Conservation (phyloP, 2,329 filamentous ascomycete genomes). For the Alternaria arbusti region DNA sequence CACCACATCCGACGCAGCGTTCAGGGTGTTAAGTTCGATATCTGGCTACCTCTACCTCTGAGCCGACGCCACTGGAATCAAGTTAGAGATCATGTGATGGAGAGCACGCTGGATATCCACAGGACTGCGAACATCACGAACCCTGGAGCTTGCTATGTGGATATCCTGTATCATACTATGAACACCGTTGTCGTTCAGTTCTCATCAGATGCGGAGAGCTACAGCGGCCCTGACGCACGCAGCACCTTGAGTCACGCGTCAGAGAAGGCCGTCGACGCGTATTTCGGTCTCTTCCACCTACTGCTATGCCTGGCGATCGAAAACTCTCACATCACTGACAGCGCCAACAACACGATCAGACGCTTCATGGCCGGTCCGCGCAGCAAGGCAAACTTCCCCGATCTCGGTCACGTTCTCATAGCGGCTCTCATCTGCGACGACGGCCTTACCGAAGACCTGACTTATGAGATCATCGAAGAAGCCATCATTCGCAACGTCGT, state of each 20-base stretch:
- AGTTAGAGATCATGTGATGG: constrained; percentile 38
- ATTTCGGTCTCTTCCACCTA: constrained; percentile 61
- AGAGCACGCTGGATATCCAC: constrained; percentile 37
- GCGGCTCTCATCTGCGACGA: constrained; percentile 56
- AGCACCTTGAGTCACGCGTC: constrained; percentile 57
- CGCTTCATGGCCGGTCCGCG: constrained; percentile 50
- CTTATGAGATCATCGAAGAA: constrained; percentile 56
- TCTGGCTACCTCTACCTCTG: constrained; percentile 58
- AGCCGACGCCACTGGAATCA: constrained; percentile 54
- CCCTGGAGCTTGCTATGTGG: constrained; percentile 26
- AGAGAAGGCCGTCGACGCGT: constrained; percentile 61
- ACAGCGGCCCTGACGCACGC: constrained; percentile 20
- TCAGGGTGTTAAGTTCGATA: constrained; percentile 50
- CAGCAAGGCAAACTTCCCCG: constrained; percentile 54
- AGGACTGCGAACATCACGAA: constrained; percentile 25
- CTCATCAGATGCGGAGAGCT: constrained; percentile 42
- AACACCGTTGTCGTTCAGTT: constrained; percentile 59
- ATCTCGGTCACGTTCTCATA: constrained; percentile 58
- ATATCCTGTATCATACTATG: constrained; percentile 58
- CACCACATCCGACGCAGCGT: constrained; percentile 51
- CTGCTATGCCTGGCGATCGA: constrained; percentile 57
- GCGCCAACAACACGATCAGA: constrained; percentile 51
- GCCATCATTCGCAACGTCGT: constrained; percentile 60
- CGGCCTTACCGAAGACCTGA: constrained; percentile 49
- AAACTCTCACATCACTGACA: constrained; percentile 50